Conservation (phyloP, 495 filamentous ascomycete genomes). For the Penicillium tannophilum region DNA sequence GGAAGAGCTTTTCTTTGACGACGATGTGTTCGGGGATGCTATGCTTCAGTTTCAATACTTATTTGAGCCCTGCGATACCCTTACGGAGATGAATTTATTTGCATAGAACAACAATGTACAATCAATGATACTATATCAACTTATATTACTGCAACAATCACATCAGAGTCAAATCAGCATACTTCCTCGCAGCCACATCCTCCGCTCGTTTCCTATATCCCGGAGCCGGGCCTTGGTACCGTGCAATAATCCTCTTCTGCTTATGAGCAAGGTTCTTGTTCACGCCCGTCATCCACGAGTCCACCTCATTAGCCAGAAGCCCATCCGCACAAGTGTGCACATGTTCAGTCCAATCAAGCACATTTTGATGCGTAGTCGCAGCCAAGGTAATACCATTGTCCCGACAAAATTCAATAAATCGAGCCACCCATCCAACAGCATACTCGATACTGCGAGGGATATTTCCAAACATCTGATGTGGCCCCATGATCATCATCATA, state of each 20-base stretch:
- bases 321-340: slow-evolving; percentile 34
- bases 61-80: slow-evolving; percentile 16
- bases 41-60: slow-evolving; percentile 18
- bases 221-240: slow-evolving; percentile 32
- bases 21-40: slow-evolving; percentile 14
- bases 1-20: slow-evolving; percentile 18
- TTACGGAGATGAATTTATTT: slow-evolving; percentile 12
- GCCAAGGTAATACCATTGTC: slow-evolving; percentile 18
- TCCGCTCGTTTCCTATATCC: slow-evolving; percentile 26
- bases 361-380: slow-evolving; percentile 16
- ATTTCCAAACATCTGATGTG: slow-evolving; percentile 17
- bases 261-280: slow-evolving; percentile 40
- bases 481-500: slow-evolving; percentile 18
- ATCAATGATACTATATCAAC: not conserved
- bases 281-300: slow-evolving; percentile 44
- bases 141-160: slow-evolving; percentile 8
- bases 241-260: slow-evolving; percentile 36
- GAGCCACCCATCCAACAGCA: slow-evolving; percentile 9
- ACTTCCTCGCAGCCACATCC: slow-evolving; percentile 22
- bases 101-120: slow-evolving; percentile 2
- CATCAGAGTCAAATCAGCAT: slow-evolving; percentile 21
- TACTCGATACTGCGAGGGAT: slow-evolving; percentile 16
- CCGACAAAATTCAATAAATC: slow-evolving; percentile 19
- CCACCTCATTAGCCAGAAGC: slow-evolving; percentile 36
- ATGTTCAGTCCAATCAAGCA: slow-evolving; percentile 30